Evolutionary conservation across 768 basidiomycete genomes (phyloP).

Genomic region (Crepidotus variabilis): DNA sequence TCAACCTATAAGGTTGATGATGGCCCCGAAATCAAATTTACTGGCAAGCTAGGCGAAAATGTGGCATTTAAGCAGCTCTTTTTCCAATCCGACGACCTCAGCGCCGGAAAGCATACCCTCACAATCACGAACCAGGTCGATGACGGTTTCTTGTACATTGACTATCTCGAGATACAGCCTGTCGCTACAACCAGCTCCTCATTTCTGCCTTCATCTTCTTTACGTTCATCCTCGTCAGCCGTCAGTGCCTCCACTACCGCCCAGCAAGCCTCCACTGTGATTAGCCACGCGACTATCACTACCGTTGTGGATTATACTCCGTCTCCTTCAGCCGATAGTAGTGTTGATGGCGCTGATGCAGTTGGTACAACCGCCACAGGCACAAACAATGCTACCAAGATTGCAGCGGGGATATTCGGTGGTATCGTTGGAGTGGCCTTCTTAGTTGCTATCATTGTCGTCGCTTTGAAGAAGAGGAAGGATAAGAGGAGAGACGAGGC

Average conservation of each 20-base stretch:
- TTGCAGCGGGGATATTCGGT: background rate
- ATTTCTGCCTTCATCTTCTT: too few relatives aligned
- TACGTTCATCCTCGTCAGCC: too few relatives aligned
- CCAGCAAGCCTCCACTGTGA: too few relatives aligned
- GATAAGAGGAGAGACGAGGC: slow-evolving; percentile 18
- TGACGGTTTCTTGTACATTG: background rate
- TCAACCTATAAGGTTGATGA: background rate
- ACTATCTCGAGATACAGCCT: background rate
- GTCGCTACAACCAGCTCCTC: background rate
- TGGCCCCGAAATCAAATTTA: background rate
- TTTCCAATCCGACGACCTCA: background rate
- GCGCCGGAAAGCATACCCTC: background rate
- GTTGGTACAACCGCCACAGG: background rate
- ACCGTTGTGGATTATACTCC: background rate
- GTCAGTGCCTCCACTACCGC: background rate
- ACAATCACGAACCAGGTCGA: slow-evolving; percentile 1
- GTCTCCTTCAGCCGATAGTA: background rate
- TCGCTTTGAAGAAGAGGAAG: slow-evolving; percentile 17
- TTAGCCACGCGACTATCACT: background rate
- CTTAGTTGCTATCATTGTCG: background rate
- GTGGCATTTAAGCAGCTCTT: background rate
- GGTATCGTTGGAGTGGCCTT: background rate
- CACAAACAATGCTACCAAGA: background rate
- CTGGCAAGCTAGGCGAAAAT: background rate
- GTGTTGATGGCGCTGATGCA: background rate